These are phyloP conservation scores for Paracoccidioides brasiliensis DNA, from an alignment of 2,329 filamentous ascomycete species.

Conservation along the genomic window DNA sequence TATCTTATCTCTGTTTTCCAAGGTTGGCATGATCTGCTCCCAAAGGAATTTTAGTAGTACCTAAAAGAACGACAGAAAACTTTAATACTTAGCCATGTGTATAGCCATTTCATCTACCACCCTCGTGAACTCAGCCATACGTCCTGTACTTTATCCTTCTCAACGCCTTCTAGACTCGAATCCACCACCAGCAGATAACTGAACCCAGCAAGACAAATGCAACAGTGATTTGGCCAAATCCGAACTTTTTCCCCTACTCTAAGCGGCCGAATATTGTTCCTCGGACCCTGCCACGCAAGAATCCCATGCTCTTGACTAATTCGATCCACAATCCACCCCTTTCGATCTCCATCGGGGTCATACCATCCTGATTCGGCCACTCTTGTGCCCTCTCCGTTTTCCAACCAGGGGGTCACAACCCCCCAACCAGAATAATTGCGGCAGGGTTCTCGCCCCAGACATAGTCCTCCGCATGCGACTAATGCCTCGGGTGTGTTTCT, in stretches of 20 bases:
- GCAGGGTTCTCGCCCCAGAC: constrained; percentile 58
- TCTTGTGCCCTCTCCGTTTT: constrained; percentile 6
- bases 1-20: no score
- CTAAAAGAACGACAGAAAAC: background rate
- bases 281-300: constrained; percentile 42
- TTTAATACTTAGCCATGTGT: background rate
- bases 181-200: constrained; percentile 62
- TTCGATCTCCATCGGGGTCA: constrained; percentile 15
- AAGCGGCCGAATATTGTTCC: constrained; percentile 37
- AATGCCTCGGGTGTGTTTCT: constrained; percentile 45
- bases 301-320: constrained; percentile 69
- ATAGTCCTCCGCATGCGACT: constrained; percentile 53
- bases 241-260: constrained; percentile 52
- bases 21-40: no score
- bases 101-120: constrained; percentile 4
- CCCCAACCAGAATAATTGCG: constrained; percentile 59
- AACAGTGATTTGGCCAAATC: constrained; percentile 70
- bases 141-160: constrained; percentile 12
- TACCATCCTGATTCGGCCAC: constrained; percentile 7
- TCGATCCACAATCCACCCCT: constrained; percentile 53
- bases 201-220: constrained; percentile 58
- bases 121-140: constrained; percentile 13
- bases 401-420: constrained; percentile 49
- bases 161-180: constrained; percentile 27
- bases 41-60: no score